Evolutionary conservation across 805 yeast genomes (phyloP).

Genomic region (Saccharomycopsis fermentans): DNA sequence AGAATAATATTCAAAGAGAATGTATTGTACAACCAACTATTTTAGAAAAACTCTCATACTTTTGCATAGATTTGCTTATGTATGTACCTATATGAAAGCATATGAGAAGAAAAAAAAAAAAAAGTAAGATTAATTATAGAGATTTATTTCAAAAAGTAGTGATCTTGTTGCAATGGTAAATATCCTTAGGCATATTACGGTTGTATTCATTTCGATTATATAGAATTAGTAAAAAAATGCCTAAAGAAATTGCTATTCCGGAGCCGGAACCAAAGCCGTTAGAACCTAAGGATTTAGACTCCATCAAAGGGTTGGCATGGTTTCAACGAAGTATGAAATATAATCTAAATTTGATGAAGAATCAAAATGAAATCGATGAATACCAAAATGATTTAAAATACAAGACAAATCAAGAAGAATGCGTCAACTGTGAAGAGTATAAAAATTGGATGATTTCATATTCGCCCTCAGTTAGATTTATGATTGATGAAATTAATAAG

Average conservation of each 20-base stretch:
- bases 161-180: no score
- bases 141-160: no score
- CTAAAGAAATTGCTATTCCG: conserved; percentile 1
- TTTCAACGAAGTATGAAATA: conserved; percentile 68
- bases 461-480: conserved; percentile 79
- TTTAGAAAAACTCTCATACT: no score
- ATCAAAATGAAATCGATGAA: conserved; percentile 38
- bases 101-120: no score
- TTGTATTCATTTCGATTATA: background rate
- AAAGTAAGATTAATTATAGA: no score
- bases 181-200: no score
- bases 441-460: conserved; percentile 71
- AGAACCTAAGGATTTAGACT: conserved; percentile 15
- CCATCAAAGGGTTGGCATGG: conserved; percentile 55
- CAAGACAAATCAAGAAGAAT: conserved; percentile 40
- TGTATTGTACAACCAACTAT: no score
- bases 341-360: conserved; percentile 57
- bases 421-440: conserved; percentile 61
- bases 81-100: no score
- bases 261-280: conserved; percentile 7
- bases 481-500: conserved; percentile 74
- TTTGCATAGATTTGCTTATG: no score
- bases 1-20: no score
- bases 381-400: conserved; percentile 47
- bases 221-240: background rate